Evolutionary conservation across 495 filamentous ascomycete species (phyloP), one percentile per base, ranked within the genome.

Genomic region (Arthonia radiata): DNA sequence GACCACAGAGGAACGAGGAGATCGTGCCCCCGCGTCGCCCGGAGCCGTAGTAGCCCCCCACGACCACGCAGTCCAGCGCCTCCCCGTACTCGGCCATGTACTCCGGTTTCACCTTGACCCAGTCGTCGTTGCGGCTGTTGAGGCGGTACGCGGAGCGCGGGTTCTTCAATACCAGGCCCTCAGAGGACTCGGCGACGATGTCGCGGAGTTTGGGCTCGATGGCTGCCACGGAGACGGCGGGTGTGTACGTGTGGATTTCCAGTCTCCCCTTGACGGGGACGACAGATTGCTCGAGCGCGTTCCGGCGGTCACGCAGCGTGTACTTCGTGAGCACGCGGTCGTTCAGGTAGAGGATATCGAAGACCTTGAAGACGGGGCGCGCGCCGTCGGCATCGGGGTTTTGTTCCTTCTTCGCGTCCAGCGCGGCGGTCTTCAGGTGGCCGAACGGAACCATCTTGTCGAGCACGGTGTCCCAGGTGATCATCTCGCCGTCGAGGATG

Each of bases 51-150:
- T 93, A 94, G 15, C 83, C 89, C 22, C 86, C 86, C 23, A 97
- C 61, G 4, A 97, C 59, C 11, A 91, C 52, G 27, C 79, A 70
- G 41, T 97, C 86, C 6, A 97, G 63, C 4, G 71, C 76, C 48
- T 97, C 86, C 30, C 86, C 86, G 42, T 82, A 93, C 35, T 91
- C 86, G 14, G 67, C 70, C 86, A 97, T 93, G 49, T 97, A 97
- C 32, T 97, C 86, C 4, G 86, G 86, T 44, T 97, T 97, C 12
- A 97, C 81, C 45, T 97, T 97, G 56, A 94, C 77, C 86, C 86
- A 97, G 52, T 90, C 74, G 39, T 93, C 79, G 40, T 86, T 86
- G 16, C 86, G 75, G 35, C 80, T 74, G 44, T 91, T 92, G 17
- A 92, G 54, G 15, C 68, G 63, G 43, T 97, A 97, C 26, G 62